phyloP scores from a whole-genome alignment of 2,329 filamentous ascomycete genomes.

The Apiospora aurea region DNA sequence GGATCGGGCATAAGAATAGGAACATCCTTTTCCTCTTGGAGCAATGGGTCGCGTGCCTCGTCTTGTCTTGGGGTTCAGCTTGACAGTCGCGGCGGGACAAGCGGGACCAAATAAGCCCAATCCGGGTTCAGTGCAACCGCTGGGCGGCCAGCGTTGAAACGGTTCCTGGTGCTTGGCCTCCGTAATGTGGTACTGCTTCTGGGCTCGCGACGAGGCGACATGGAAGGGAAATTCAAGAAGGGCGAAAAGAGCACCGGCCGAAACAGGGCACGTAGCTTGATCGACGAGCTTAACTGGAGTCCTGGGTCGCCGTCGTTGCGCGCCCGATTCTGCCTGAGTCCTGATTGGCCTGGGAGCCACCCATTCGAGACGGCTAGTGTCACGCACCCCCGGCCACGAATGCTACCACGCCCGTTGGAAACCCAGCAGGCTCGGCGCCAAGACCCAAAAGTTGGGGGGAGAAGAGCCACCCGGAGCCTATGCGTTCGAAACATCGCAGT shows the following conservation, averaged over 20 bases:
- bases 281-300: constrained; percentile 1
- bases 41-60: constrained; percentile 10
- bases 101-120: neutral
- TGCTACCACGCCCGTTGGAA: neutral
- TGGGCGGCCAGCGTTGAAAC: neutral
- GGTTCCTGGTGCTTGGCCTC: neutral
- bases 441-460: neutral
- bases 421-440: neutral
- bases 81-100: constrained; percentile 1
- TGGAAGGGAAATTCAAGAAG: neutral
- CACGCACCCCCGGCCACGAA: neutral
- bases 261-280: neutral
- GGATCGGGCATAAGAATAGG: neutral
- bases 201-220: neutral
- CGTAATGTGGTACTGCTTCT: constrained; percentile 14
- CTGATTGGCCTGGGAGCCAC: constrained; percentile 4
- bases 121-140: neutral
- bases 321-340: neutral
- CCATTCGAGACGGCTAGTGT: constrained; percentile 13
- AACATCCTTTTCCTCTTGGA: neutral
- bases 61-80: neutral
- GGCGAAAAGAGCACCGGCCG: constrained; percentile 5
- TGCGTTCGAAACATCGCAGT: constrained; percentile 14
- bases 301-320: neutral
- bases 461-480: neutral